Conservation (phyloP, 345 rosid genomes). For the Carallia brachiata region DNA sequence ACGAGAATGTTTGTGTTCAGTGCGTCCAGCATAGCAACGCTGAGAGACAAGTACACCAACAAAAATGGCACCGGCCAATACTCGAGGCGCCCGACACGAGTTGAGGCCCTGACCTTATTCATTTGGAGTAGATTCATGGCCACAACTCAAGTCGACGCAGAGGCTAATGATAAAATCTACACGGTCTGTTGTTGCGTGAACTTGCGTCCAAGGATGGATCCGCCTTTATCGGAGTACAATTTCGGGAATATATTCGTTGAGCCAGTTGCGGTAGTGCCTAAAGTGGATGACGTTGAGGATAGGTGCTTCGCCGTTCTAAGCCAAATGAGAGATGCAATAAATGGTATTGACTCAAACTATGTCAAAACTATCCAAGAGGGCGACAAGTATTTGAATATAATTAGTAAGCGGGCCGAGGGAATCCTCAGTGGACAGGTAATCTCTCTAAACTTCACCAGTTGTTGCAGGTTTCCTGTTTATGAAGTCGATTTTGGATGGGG, state of each 20-base stretch:
- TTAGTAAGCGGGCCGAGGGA: neutral
- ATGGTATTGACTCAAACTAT: conserved; percentile 1
- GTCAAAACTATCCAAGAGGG: conserved; percentile 2
- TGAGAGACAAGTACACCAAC: conserved; percentile 27
- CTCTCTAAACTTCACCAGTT: neutral
- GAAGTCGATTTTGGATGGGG: conserved; percentile 22
- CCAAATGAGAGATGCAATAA: conserved; percentile 5
- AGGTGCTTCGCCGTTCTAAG: neutral
- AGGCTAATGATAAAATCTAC: neutral
- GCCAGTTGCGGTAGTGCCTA: neutral
- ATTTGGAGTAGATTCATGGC: conserved; percentile 25
- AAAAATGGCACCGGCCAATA: neutral
- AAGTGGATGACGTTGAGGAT: neutral
- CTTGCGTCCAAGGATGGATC: conserved; percentile 28
- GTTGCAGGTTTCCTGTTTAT: conserved; percentile 4
- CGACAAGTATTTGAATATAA: neutral
- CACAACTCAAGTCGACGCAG: neutral
- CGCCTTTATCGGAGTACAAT: conserved; percentile 16
- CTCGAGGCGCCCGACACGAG: conserved; percentile 18
- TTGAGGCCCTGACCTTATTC: conserved; percentile 30
- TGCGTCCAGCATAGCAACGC: conserved; percentile 25
- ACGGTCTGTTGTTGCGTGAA: conserved; percentile 21
- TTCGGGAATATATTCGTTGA: conserved; percentile 29
- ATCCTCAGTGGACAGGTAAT: neutral
- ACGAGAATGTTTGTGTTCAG: conserved; percentile 40